Base-by-base conservation (phyloP, 345 rosid genomes). In the Eucalyptus cloeziana region DNA sequence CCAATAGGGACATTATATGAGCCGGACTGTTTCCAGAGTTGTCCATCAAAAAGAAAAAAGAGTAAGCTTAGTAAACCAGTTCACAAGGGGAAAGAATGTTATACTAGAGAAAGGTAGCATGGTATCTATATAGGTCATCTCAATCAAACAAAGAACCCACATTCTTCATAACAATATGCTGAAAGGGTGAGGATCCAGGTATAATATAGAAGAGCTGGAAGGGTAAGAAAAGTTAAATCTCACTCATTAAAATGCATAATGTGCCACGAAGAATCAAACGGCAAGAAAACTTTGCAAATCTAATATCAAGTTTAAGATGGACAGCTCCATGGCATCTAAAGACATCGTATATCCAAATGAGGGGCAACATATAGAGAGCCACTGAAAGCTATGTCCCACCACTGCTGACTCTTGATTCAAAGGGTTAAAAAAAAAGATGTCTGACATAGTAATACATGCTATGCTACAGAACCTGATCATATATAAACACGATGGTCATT, bases 1-100 rank as follows among this genome's bases (percentile, higher is more conserved):
- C 99, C 89, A 97, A 94, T 90, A 98, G 97, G 85, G 99, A 95
- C 99, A 97, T 98, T 89, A 97, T 92, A 91, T 98, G 99, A 81
- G 99, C 99, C 87, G 99, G 99, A 91, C 99, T 97, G 93, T 91
- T 76, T 81, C 86, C 92, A 76, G 27, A 79, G 64, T 14, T 86
- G 27, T 22, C 30, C 13, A 40, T 40, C 47, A 40, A 76, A 40
- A 43, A 76, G 43, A 76, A 3, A 37, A 76, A 76, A 37, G 30
- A 76, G 83, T 76, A 40, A 40, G 47, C 83, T 21, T 40, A 76
- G 83, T 21, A 37, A 13, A 76, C 45, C 30, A 40, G 15, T 21
- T 25, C 47, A 37, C 1, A 3, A 7, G 47, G 83, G 30, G 5
- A 40, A 40, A 40, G 8, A 40, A 40, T 37, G 83, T 76, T 3